Percentiles rank a stretch among this genome's conserved stretches.
These are phyloP conservation scores for Brassica cretica DNA, from an alignment of 345 rosid species.

Conservation along the genomic window DNA sequence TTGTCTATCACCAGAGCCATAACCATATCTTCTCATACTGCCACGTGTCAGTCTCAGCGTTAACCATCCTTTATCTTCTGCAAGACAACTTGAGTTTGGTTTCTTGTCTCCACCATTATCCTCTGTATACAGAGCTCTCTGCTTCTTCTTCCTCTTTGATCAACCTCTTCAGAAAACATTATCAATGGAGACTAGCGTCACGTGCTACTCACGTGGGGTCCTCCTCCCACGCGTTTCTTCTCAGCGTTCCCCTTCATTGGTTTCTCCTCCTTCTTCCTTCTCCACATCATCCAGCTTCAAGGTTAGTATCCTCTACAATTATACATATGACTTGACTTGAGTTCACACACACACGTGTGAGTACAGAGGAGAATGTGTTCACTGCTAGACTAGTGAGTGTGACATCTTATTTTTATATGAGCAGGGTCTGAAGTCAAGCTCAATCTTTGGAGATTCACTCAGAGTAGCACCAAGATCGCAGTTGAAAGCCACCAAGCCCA, in stretches of 20 bases:
- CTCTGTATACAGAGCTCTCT: neutral
- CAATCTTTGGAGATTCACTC: slow-evolving; percentile 76
- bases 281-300: slow-evolving; percentile 62
- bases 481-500: slow-evolving; percentile 50
- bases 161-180: slow-evolving; percentile 9
- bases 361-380: neutral
- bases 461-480: slow-evolving; percentile 55
- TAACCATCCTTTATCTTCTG: slow-evolving; percentile 30
- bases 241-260: slow-evolving; percentile 63
- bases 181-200: slow-evolving; percentile 69
- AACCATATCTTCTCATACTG: slow-evolving; percentile 26
- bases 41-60: slow-evolving; percentile 40
- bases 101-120: slow-evolving; percentile 19
- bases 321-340: neutral
- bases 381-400: neutral
- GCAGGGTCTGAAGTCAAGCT: slow-evolving; percentile 51
- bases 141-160: slow-evolving; percentile 28
- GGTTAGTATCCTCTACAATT: slow-evolving; percentile 44
- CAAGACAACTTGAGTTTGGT: slow-evolving; percentile 24
- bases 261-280: slow-evolving; percentile 57
- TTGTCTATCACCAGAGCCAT: slow-evolving; percentile 26
- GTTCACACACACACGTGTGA: neutral
- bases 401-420: neutral
- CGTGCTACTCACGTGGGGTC: slow-evolving; percentile 66
- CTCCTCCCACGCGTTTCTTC: slow-evolving; percentile 66